These are phyloP conservation scores for Colletotrichum lentis DNA, from an alignment of 2,329 filamentous ascomycete species.

Conservation along the genomic window DNA sequence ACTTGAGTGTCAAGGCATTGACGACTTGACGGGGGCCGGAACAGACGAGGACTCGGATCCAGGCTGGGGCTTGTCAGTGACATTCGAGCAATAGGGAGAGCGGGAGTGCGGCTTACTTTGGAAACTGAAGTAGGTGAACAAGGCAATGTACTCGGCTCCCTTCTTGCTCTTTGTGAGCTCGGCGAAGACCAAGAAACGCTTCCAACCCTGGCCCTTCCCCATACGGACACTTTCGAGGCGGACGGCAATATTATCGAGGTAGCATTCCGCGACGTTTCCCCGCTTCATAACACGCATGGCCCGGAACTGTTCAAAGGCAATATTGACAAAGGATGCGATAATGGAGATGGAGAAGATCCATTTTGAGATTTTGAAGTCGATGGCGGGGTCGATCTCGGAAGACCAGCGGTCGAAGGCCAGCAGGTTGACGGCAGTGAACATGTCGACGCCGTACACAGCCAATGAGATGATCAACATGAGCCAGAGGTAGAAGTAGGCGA, in stretches of 20 bases:
- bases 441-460: constrained; percentile 88
- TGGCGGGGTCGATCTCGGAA: constrained; percentile 78
- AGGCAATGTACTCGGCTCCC: constrained; percentile 85
- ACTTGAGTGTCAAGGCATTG: constrained; percentile 88
- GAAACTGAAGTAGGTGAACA: constrained; percentile 87
- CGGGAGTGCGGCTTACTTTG: constrained; percentile 56
- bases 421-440: constrained; percentile 91
- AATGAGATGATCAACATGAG: constrained; percentile 80
- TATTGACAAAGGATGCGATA: constrained; percentile 85
- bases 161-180: constrained; percentile 91
- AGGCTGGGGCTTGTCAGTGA: constrained; percentile 61
- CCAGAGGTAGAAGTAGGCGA: constrained; percentile 88
- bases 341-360: constrained; percentile 97
- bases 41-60: constrained; percentile 87
- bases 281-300: constrained; percentile 83
- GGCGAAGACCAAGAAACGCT: constrained; percentile 90
- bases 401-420: constrained; percentile 91
- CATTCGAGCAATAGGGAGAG: not conserved
- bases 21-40: constrained; percentile 91
- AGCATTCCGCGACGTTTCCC: constrained; percentile 89
- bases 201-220: constrained; percentile 80
- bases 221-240: constrained; percentile 84
- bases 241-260: constrained; percentile 86
- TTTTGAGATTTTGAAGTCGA: constrained; percentile 81
- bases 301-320: constrained; percentile 80